Percentiles rank a stretch among this genome's conserved stretches.
Conservation (phyloP, 2,329 filamentous ascomycete species). For the Aspergillus quadricinctus region DNA sequence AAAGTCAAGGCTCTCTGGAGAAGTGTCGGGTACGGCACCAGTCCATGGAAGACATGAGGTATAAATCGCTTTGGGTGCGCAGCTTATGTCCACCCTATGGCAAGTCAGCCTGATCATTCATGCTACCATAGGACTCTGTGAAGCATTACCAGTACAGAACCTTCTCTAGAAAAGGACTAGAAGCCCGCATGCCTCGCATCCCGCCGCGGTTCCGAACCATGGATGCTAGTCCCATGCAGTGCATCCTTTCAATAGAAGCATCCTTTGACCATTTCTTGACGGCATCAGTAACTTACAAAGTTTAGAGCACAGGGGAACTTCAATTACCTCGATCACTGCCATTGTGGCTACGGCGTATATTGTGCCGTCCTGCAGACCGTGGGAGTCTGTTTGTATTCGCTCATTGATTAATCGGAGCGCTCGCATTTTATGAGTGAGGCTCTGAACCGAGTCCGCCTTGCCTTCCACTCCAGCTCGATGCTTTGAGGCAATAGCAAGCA, state of each 20-base stretch:
- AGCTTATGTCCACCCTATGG: conserved; percentile 29
- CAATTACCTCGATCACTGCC: conserved; percentile 30
- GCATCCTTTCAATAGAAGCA: conserved; percentile 26
- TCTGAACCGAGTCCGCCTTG: conserved; percentile 26
- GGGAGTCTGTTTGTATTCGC: conserved; percentile 21
- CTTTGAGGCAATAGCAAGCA: conserved; percentile 32
- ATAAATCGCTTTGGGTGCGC: conserved; percentile 26
- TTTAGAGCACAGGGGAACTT: background rate
- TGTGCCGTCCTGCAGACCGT: conserved; percentile 23
- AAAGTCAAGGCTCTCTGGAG: conserved; percentile 20
- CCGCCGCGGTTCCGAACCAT: conserved; percentile 27
- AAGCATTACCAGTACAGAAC: conserved; percentile 28
- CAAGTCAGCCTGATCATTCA: conserved; percentile 1
- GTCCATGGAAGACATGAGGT: conserved; percentile 27
- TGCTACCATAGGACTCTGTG: background rate
- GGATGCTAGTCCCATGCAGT: conserved; percentile 25
- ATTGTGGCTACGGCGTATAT: conserved; percentile 31
- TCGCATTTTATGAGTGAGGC: conserved; percentile 32
- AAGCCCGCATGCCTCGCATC: conserved; percentile 25
- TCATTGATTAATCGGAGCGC: conserved; percentile 28
- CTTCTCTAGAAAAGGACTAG: conserved; percentile 26
- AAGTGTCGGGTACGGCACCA: conserved; percentile 19
- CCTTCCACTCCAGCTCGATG: conserved; percentile 29
- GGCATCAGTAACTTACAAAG: conserved; percentile 9
- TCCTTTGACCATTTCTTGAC: conserved; percentile 34